Conservation (phyloP, 306 rosid species). For the Inga laurina region DNA sequence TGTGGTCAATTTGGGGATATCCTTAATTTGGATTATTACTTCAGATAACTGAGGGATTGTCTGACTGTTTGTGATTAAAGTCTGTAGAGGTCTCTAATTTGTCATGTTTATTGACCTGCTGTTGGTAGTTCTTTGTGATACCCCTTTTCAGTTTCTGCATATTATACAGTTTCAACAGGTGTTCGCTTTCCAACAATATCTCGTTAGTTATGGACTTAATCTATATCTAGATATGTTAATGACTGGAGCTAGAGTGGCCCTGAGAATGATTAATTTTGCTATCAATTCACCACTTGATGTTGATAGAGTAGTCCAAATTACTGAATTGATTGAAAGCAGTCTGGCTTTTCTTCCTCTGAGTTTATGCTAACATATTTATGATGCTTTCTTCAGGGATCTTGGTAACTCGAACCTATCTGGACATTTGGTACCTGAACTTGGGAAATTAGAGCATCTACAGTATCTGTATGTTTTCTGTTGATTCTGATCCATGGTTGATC, state of each 20-base stretch:
- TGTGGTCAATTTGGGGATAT: background rate
- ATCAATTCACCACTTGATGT: background rate
- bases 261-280: background rate
- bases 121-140: background rate
- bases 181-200: background rate
- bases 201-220: background rate
- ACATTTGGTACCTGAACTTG: conserved; percentile 86
- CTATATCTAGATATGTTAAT: background rate
- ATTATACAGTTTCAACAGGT: background rate
- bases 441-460: conserved; percentile 83
- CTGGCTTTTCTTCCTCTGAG: background rate
- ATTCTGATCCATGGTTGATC: background rate
- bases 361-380: conserved; percentile 18
- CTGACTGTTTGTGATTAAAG: background rate
- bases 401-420: conserved; percentile 95
- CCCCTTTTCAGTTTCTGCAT: background rate
- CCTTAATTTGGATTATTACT: conserved; percentile 7
- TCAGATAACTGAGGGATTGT: background rate
- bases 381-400: conserved; percentile 69
- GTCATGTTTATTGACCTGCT: background rate
- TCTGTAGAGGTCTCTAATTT: background rate
- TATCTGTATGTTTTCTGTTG: conserved; percentile 64
- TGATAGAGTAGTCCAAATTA: background rate
- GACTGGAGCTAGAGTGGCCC: background rate
- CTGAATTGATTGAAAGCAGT: conserved; percentile 11